A percentile compares a stretch with the other conserved stretches of the same genome.
Evolutionary conservation across 495 filamentous ascomycete genomes (phyloP).

Genomic region (Penicillium simplicissimum): DNA sequence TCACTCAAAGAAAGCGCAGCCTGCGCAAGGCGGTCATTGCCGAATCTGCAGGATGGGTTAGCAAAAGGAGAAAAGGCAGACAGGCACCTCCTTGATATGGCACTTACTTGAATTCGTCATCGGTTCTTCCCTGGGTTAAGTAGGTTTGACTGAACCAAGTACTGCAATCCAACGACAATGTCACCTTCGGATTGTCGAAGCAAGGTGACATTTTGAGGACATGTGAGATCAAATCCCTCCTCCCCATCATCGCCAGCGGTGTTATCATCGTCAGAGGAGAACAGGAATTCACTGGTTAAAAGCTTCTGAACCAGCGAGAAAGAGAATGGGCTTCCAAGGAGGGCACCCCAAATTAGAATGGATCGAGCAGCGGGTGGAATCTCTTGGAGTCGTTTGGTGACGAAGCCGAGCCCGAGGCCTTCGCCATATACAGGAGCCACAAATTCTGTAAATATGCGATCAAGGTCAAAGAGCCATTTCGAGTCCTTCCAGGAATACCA

Average conservation of each 20-base stretch:
- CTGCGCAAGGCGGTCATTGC: constrained; percentile 79
- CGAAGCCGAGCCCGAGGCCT: constrained; percentile 77
- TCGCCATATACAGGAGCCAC: constrained; percentile 72
- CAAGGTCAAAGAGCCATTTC: constrained; percentile 80
- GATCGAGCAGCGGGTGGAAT: constrained; percentile 67
- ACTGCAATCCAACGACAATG: constrained; percentile 74
- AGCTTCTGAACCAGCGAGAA: constrained; percentile 78
- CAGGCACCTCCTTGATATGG: neutral
- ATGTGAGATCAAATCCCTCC: constrained; percentile 36
- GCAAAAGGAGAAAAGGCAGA: neutral
- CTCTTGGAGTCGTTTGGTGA: constrained; percentile 73
- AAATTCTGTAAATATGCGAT: constrained; percentile 80
- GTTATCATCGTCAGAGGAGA: constrained; percentile 42
- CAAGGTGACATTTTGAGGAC: constrained; percentile 33
- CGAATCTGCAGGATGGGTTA: constrained; percentile 54
- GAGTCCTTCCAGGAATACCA: constrained; percentile 84
- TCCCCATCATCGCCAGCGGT: constrained; percentile 25
- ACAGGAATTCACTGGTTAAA: constrained; percentile 66
- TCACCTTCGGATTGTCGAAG: constrained; percentile 49
- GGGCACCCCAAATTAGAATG: constrained; percentile 84
- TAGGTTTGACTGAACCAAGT: constrained; percentile 72
- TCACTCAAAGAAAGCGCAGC: constrained; percentile 71
- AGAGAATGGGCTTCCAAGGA: constrained; percentile 77
- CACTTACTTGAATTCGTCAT: constrained; percentile 64
- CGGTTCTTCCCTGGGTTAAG: constrained; percentile 71